Evolutionary conservation across 805 yeast genomes (phyloP).

Genomic region (Metschnikowia proteae): DNA sequence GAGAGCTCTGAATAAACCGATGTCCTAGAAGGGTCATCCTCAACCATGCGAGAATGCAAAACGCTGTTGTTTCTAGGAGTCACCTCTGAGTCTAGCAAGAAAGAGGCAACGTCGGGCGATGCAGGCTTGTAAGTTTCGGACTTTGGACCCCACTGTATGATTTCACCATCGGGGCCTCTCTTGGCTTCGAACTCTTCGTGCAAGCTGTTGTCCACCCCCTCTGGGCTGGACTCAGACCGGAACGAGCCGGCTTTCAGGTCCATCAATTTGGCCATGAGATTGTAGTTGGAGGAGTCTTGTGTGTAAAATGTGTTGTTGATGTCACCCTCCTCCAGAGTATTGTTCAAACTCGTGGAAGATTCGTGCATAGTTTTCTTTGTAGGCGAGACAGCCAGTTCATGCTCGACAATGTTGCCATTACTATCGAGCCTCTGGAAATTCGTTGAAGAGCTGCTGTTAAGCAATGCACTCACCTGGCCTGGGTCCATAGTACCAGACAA

Average conservation of each 20-base stretch:
- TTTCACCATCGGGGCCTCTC: conserved; percentile 25
- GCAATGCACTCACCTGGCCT: conserved; percentile 18
- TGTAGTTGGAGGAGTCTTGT: conserved; percentile 16
- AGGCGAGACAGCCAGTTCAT: conserved; percentile 4
- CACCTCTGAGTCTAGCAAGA: conserved; percentile 6
- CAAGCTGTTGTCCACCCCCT: conserved; percentile 5
- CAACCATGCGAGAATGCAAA: not conserved
- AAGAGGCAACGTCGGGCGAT: conserved; percentile 14
- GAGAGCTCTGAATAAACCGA: conserved; percentile 14
- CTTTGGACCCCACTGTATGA: conserved; percentile 1
- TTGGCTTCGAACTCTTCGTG: conserved; percentile 31
- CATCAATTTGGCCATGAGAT: conserved; percentile 16
- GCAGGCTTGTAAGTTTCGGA: conserved; percentile 24
- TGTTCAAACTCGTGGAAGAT: conserved; percentile 10
- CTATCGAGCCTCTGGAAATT: conserved; percentile 44
- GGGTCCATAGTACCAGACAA: conserved; percentile 24
- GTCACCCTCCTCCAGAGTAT: conserved; percentile 15
- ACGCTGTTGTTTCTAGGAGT: conserved; percentile 7
- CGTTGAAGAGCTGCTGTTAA: conserved; percentile 25
- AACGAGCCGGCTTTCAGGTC: conserved; percentile 8
- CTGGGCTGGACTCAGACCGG: conserved; percentile 5
- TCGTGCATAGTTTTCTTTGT: conserved; percentile 13
- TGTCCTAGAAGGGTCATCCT: conserved; percentile 5
- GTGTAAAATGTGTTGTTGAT: conserved; percentile 10
- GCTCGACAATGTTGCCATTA: conserved; percentile 40